A percentile compares a stretch with the other conserved stretches of the same genome.
Conservation (phyloP, 2,329 filamentous ascomycete genomes). For the Mycosphaerelloides madeirae region DNA sequence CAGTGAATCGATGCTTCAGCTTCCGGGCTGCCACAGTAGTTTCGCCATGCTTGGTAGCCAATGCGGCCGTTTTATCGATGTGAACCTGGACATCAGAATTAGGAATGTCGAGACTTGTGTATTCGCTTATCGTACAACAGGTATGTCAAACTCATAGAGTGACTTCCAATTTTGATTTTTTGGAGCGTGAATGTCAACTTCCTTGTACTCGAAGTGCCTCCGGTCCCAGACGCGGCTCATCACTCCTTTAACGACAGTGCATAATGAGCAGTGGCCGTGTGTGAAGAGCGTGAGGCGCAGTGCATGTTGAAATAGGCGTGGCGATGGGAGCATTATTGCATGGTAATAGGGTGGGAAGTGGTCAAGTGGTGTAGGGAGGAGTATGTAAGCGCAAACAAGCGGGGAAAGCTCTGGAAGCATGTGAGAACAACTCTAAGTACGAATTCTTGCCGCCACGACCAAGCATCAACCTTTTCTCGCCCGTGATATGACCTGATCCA, state of each 20-base stretch:
- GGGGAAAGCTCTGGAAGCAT: too few species aligned
- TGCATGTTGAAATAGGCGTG: conserved; percentile 15
- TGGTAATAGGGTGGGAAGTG: too few species aligned
- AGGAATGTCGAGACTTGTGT: not conserved
- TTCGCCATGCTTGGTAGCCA: conserved; percentile 48
- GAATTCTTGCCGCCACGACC: too few species aligned
- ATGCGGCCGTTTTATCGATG: conserved; percentile 53
- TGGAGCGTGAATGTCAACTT: conserved; percentile 64
- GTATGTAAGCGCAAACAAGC: not conserved
- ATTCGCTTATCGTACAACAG: conserved; percentile 53
- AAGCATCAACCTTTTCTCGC: not conserved
- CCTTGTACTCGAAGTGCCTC: conserved; percentile 62
- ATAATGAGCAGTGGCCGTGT: conserved; percentile 66
- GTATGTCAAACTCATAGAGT: conserved; percentile 76
- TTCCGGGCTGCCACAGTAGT: conserved; percentile 60
- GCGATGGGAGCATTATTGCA: conserved; percentile 10
- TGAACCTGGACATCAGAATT: conserved; percentile 45
- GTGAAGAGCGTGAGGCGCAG: conserved; percentile 65
- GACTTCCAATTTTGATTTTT: conserved; percentile 63
- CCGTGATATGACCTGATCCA: not conserved
- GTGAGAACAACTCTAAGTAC: too few species aligned
- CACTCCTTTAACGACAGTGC: conserved; percentile 62
- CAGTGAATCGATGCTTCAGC: conserved; percentile 72
- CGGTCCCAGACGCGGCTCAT: conserved; percentile 64
- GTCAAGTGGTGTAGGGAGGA: not conserved